These are phyloP conservation scores for Pseudocohnilembus persalinus DNA, from an alignment of 169 alveolate genomes.

Conservation along the genomic window DNA sequence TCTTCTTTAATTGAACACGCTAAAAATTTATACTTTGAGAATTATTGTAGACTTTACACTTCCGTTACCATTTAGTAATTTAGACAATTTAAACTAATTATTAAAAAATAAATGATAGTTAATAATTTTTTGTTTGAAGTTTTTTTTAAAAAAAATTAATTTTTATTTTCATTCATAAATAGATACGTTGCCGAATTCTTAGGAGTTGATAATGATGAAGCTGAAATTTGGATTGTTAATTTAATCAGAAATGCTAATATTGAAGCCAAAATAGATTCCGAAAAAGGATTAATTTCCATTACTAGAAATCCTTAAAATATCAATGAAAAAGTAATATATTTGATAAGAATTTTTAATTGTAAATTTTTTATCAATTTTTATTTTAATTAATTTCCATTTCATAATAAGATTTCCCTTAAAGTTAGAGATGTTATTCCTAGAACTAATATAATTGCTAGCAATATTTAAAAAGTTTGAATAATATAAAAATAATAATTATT, in stretches of 20 bases:
- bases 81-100: too few species aligned
- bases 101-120: too few species aligned
- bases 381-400: too few species aligned
- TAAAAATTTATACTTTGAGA: not conserved
- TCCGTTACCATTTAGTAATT: not conserved
- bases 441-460: not conserved
- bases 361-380: too few species aligned
- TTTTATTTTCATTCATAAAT: too few species aligned
- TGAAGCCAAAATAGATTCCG: not conserved
- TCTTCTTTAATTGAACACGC: not conserved
- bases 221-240: not conserved
- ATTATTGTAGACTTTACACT: not conserved
- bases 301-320: not conserved
- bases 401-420: not conserved
- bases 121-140: too few species aligned
- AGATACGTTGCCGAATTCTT: not conserved
- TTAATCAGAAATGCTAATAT: not conserved
- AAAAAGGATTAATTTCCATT: not conserved
- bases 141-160: too few species aligned
- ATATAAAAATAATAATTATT: too few species aligned
- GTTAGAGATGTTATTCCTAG: not conserved
- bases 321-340: not conserved
- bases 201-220: not conserved
- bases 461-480: not conserved
- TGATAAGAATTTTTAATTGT: too few species aligned